Evolutionary conservation across 495 filamentous ascomycete species (phyloP).

Genomic region (Penicillium turbatum): DNA sequence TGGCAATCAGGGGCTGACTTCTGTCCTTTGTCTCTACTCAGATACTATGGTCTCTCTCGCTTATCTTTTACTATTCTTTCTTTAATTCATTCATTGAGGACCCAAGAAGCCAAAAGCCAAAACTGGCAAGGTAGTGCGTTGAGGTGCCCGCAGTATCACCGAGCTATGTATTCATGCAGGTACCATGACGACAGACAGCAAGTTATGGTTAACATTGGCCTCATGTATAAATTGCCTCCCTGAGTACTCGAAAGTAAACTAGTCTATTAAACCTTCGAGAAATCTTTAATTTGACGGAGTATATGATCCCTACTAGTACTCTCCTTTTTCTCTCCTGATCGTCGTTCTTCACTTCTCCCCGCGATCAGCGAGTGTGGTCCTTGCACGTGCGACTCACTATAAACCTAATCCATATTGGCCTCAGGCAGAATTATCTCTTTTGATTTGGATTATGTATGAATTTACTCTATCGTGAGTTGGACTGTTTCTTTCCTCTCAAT

Average conservation of each 20-base stretch:
- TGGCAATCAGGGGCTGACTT: conserved; percentile 5
- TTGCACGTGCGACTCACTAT: conserved; percentile 21
- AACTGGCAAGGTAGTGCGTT: neutral
- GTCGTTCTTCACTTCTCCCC: conserved; percentile 21
- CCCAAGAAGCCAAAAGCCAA: neutral
- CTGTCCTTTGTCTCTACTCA: conserved; percentile 1
- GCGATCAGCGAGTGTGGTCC: conserved; percentile 21
- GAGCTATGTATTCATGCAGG: conserved; percentile 22
- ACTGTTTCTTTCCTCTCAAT: no score
- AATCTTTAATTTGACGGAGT: neutral
- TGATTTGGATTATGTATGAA: neutral
- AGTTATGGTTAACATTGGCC: conserved; percentile 2
- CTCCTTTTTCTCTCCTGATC: conserved; percentile 20
- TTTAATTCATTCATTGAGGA: neutral
- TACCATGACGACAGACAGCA: conserved; percentile 13
- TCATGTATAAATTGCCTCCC: no score
- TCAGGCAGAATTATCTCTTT: neutral
- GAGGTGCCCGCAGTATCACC: neutral
- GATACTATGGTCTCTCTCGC: conserved; percentile 1
- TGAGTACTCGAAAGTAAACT: no score
- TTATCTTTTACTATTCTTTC: neutral
- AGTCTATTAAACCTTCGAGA: no score
- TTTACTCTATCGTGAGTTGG: no score
- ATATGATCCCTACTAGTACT: neutral
- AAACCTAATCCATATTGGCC: conserved; percentile 15